These are phyloP conservation scores for Punica granatum DNA, from an alignment of 345 rosid species.

Conservation along the genomic window DNA sequence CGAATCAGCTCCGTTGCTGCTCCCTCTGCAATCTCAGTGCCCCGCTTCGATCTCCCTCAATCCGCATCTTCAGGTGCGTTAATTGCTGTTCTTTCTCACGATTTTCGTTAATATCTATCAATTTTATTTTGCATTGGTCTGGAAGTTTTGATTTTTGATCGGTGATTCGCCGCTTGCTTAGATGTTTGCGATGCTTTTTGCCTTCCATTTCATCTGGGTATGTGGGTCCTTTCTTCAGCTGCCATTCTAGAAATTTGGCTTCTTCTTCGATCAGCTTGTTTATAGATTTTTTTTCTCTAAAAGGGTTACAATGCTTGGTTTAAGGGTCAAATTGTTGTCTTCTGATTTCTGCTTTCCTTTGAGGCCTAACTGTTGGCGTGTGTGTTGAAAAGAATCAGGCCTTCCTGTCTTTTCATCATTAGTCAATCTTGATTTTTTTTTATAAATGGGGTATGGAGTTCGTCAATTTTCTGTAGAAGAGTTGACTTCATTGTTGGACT, in stretches of 20 bases:
- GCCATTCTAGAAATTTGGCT: background rate
- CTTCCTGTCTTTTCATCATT: background rate
- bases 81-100: background rate
- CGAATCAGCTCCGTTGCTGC: conserved; percentile 30
- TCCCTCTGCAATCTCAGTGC: conserved; percentile 39
- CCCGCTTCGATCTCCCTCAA: conserved; percentile 33
- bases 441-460: background rate
- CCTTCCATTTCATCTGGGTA: background rate
- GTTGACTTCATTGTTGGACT: background rate
- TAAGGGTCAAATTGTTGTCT: background rate
- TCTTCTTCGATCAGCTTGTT: conserved; percentile 1
- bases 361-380: background rate
- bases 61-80: conserved; percentile 45
- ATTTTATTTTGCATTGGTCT: background rate
- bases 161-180: too few relatives aligned
- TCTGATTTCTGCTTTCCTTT: background rate
- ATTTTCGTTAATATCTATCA: background rate
- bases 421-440: background rate
- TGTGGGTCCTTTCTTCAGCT: conserved; percentile 2
- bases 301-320: background rate
- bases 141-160: too few relatives aligned
- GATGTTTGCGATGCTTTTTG: background rate
- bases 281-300: too few relatives aligned
- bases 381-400: background rate
- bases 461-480: background rate